Evolutionary conservation across 2,329 filamentous ascomycete genomes (phyloP), one percentile per base, ranked within the genome.

Genomic region (Beauveria scarabaeidicola): DNA sequence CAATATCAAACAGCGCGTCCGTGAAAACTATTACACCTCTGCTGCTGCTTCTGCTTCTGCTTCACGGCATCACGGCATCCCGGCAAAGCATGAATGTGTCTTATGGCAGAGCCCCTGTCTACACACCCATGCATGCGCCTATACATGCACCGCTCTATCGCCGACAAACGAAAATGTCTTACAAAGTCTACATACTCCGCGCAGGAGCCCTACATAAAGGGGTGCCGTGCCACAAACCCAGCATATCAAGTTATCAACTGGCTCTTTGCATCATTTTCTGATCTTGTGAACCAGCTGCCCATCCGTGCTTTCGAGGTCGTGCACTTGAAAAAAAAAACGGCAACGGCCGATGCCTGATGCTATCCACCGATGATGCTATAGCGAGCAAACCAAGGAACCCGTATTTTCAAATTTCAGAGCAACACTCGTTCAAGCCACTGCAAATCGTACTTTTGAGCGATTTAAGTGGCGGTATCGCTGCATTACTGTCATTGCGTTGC

Each of bases 401-500:
- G 53, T 9, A 40, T 38, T 15, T 13, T 38, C 15, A 13, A 10
- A 11, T 29, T 27, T 6, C 11, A 11, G 10, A 19, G 3, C 19
- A 21, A 11, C 10, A n/a, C 41, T 4, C 25, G 9, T 44, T 32
- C 5, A 32, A 44, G 47, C 11, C 8, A 52, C 17, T 11, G 10
- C 32, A 13, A 15, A 23, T 17, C 6, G 7, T 21, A 27, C 13
- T 15, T 6, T 40, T 44, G 46, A 50, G 55, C 15, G 36, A 58
- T 51, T 58, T 43, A 43, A 58, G 36, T 51, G 43, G 55, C 46
- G 55, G 55, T 58, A 38, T 58, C 55, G 25, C 10, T 19, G 9
- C 17, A 36, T 36, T 43, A 23, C 21, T 32, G 17, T 15, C 21
- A 27, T 41, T 32, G 29, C 43, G 13, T 41, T 57, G 44, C 29